Evolutionary conservation across 345 rosid species (phyloP), one percentile per base, ranked within the genome.

Genomic region (Citrus hindsii): DNA sequence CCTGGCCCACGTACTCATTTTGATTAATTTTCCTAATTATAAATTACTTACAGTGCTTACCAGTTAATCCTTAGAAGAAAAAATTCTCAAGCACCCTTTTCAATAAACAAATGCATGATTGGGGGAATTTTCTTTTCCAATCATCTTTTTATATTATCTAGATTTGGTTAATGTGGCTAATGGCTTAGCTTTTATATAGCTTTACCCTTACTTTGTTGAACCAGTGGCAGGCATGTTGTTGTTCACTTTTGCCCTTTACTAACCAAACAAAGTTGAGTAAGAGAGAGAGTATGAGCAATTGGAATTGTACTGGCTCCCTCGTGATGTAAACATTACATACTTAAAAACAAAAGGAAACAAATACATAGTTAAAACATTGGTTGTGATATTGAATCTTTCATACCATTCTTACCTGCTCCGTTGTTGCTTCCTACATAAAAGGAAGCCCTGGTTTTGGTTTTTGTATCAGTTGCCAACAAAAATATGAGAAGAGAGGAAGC

Each of bases 141-240:
- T 84, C 85, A 78, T 67, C 78, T 80, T 84, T 84, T 81, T 70
- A 69, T 67, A 79, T 84, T 71, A 81, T 85, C 79, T 81, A 70
- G 86, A 84, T 81, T 84, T 86, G 83, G 81, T 76, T 78, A 77
- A 66, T 76, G 73, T 74, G 53, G 82, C 77, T 79, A 74, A 46
- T 74, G 69, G 82, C 77, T 79, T 74, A 46, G 69, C 89, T 88
- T 86, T 85, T 79, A 83, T 79, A 78, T 86, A 79, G 84, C 81
- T 78, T 72, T 76, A 79, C 59, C 77, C 84, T 76, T 53, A 21
- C 81, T 87, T 85, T 82, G 83, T 48, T 77, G 79, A 87, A 79
- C 80, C 88, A 74, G 81, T 83, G 90, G 88, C 87, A 84, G 85
- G 83, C 91, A 90, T 77, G 86, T 83, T 74, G 28, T 81, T 70